Evolutionary conservation across 2,329 filamentous ascomycete genomes (phyloP).

Genomic region (Sclerotinia spermophila): DNA sequence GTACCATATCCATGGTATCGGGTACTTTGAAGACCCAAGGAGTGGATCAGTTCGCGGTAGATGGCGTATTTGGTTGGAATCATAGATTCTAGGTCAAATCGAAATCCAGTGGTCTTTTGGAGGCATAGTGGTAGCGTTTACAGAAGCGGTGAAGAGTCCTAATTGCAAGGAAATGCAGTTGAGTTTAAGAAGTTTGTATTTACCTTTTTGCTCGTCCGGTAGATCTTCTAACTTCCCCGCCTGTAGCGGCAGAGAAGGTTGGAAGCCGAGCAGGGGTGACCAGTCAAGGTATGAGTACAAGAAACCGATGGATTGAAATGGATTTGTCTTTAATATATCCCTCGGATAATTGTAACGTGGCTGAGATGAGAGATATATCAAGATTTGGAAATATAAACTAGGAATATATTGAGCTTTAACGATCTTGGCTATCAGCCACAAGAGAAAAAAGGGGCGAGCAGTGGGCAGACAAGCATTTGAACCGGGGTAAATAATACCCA

Average conservation of each 20-base stretch:
- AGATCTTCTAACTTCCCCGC: constrained; percentile 8
- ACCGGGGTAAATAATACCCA: not conserved
- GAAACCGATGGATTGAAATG: not conserved
- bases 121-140: not conserved
- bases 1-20: constrained; percentile 18
- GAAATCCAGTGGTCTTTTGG: not conserved
- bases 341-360: not conserved
- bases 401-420: not conserved
- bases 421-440: not conserved
- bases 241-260: constrained; percentile 10
- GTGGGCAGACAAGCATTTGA: not conserved
- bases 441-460: not conserved
- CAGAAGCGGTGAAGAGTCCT: constrained; percentile 14
- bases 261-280: constrained; percentile 8
- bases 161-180: not conserved
- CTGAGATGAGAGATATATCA: not conserved
- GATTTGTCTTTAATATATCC: constrained; percentile 6
- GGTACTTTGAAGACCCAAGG: constrained; percentile 16
- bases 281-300: not conserved
- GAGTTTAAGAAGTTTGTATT: constrained; percentile 4
- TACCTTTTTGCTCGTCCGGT: constrained; percentile 10
- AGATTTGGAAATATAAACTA: not conserved
- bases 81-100: constrained; percentile 3
- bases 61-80: constrained; percentile 15
- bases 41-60: constrained; percentile 16